These are phyloP conservation scores for Aspergillus indologenus DNA, from an alignment of 495 filamentous ascomycete species.

Conservation along the genomic window DNA sequence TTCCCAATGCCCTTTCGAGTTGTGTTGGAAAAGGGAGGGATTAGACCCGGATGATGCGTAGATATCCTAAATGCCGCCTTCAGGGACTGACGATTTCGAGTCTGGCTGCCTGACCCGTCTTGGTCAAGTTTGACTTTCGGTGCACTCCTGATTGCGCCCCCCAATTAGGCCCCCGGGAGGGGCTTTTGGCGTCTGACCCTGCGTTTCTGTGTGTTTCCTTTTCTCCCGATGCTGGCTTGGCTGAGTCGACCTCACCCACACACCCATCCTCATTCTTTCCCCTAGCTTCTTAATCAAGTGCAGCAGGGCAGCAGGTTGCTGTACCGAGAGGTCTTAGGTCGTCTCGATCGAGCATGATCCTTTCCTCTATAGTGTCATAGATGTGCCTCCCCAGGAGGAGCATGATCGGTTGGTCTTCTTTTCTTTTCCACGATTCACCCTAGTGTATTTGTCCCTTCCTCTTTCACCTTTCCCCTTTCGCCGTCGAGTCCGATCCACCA, in stretches of 20 bases:
- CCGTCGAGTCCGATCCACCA: neutral
- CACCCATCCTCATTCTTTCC: slow-evolving; percentile 15
- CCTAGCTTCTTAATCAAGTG: neutral
- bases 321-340: neutral
- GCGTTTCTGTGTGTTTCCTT: slow-evolving; percentile 3
- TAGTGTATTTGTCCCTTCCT: neutral
- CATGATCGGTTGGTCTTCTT: slow-evolving; percentile 12
- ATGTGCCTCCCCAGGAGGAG: slow-evolving; percentile 14
- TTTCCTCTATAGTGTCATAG: slow-evolving; percentile 6
- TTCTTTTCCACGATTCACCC: slow-evolving; percentile 4
- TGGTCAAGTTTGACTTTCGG: neutral
- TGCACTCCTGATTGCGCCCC: neutral
- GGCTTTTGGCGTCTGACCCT: neutral
- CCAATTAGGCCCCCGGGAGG: neutral
- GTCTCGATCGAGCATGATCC: slow-evolving; percentile 10
- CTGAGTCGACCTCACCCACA: neutral
- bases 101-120: neutral
- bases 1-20: neutral
- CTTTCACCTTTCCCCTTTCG: neutral
- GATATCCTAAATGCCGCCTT: too few relatives aligned
- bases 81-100: neutral
- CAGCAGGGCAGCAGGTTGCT: neutral
- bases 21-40: neutral
- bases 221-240: slow-evolving; percentile 14
- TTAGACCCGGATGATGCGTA: too few relatives aligned